These are phyloP conservation scores for Rhododendron kiyosumense DNA, from an alignment of 148 eudicot genomes.

Conservation along the genomic window DNA sequence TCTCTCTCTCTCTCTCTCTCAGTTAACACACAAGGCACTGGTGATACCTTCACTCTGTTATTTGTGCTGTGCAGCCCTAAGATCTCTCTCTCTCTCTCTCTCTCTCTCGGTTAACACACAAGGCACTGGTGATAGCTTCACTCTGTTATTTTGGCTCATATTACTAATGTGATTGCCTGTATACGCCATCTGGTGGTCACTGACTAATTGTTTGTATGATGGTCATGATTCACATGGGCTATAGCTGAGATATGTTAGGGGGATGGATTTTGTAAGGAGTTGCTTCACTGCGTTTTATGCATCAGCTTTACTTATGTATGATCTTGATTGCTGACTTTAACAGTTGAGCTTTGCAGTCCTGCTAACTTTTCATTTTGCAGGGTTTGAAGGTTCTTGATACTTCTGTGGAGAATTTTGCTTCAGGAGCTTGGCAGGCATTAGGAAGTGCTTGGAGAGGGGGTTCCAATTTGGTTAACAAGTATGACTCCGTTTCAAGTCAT, in stretches of 20 bases:
- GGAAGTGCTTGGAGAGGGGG: constrained; percentile 92
- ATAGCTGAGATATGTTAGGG: not conserved
- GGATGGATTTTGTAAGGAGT: not conserved
- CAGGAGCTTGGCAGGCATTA: constrained; percentile 97
- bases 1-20: no score
- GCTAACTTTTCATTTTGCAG: constrained; percentile 34
- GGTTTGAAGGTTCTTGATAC: constrained; percentile 77
- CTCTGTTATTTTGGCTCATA: not conserved
- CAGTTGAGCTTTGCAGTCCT: not conserved
- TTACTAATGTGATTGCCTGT: no score
- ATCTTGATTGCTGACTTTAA: not conserved
- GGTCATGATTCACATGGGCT: not conserved
- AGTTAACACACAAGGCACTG: no score
- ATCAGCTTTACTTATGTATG: not conserved
- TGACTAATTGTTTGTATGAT: not conserved
- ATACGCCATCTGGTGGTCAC: not conserved
- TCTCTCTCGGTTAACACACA: no score
- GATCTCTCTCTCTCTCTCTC: no score
- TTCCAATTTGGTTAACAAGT: constrained; percentile 70
- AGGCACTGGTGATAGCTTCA: not conserved
- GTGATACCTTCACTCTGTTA: not conserved
- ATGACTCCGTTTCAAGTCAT: constrained; percentile 21
- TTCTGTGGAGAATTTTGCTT: constrained; percentile 81
- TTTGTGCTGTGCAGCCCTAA: not conserved
- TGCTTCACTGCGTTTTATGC: constrained; percentile 4